These are phyloP conservation scores for Bertia moriformis DNA, from an alignment of 2,329 filamentous ascomycete genomes.

Conservation along the genomic window DNA sequence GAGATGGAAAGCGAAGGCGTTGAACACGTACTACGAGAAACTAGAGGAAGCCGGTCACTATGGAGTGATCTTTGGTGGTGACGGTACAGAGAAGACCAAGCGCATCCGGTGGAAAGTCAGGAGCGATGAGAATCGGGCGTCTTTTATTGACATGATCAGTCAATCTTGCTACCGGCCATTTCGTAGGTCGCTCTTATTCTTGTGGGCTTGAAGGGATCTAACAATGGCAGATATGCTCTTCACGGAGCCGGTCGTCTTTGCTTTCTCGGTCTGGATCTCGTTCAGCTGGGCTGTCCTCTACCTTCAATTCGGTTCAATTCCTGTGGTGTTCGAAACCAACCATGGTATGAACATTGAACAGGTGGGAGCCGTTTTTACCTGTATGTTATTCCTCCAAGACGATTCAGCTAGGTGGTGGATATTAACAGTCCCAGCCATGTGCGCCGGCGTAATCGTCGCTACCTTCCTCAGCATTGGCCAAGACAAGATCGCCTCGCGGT, in stretches of 20 bases:
- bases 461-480: conserved; percentile 59
- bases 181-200: conserved; percentile 22
- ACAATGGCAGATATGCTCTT: conserved; percentile 48
- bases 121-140: conserved; percentile 62
- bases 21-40: conserved; percentile 69
- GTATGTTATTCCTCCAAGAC: conserved; percentile 11
- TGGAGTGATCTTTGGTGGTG: conserved; percentile 23
- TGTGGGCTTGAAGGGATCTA: too few relatives aligned
- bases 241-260: conserved; percentile 68
- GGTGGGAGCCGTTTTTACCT: conserved; percentile 56
- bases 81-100: conserved; percentile 11
- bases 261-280: conserved; percentile 77
- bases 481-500: conserved; percentile 26
- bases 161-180: conserved; percentile 69
- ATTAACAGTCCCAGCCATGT: conserved; percentile 33
- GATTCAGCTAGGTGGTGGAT: not conserved
- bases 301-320: conserved; percentile 67
- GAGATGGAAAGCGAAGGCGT: conserved; percentile 52
- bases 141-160: conserved; percentile 53
- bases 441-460: conserved; percentile 48
- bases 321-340: conserved; percentile 57
- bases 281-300: conserved; percentile 87
- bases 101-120: conserved; percentile 69
- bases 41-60: conserved; percentile 51
- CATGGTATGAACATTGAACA: conserved; percentile 56